A percentile compares a stretch with the other conserved stretches of the same genome.
phyloP scores from a whole-genome alignment of 2,329 filamentous ascomycete species.

The Beauveria scarabaeidicola region DNA sequence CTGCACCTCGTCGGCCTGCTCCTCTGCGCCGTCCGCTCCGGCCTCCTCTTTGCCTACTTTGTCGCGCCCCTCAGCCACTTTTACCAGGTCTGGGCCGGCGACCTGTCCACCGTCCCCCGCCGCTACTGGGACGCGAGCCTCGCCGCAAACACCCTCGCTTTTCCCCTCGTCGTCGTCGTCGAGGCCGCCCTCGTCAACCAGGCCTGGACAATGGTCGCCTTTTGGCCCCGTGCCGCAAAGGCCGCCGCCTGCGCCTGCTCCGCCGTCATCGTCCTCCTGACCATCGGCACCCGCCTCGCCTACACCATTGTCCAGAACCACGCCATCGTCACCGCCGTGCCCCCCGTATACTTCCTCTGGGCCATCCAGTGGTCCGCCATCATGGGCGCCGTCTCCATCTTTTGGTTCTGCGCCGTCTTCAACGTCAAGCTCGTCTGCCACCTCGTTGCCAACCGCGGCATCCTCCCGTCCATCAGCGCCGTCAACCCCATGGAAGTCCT shows the following conservation, averaged over 20 bases:
- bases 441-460: slow-evolving; percentile 36
- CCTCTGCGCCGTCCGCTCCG: slow-evolving; percentile 50
- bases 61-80: slow-evolving; percentile 52
- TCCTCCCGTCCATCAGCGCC: slow-evolving; percentile 34
- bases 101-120: slow-evolving; percentile 41
- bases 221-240: slow-evolving; percentile 35
- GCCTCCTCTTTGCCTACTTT: slow-evolving; percentile 50
- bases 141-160: slow-evolving; percentile 31
- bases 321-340: slow-evolving; percentile 18
- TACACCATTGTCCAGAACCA: slow-evolving; percentile 29
- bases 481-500: slow-evolving; percentile 46
- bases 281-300: slow-evolving; percentile 25
- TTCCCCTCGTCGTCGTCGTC: slow-evolving; percentile 37
- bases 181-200: slow-evolving; percentile 42
- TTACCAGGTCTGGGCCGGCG: slow-evolving; percentile 49
- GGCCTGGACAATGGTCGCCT: slow-evolving; percentile 42
- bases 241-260: slow-evolving; percentile 25
- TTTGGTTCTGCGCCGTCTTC: slow-evolving; percentile 49
- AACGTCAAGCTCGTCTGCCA: slow-evolving; percentile 42
- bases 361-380: slow-evolving; percentile 30
- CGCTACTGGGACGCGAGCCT: slow-evolving; percentile 29
- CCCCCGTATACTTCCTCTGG: slow-evolving; percentile 25
- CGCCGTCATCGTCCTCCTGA: slow-evolving; percentile 24
- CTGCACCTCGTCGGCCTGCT: slow-evolving; percentile 55
- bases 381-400: slow-evolving; percentile 33